These are phyloP conservation scores for Oxyria digyna DNA, from an alignment of 148 eudicot genomes.

Conservation along the genomic window DNA sequence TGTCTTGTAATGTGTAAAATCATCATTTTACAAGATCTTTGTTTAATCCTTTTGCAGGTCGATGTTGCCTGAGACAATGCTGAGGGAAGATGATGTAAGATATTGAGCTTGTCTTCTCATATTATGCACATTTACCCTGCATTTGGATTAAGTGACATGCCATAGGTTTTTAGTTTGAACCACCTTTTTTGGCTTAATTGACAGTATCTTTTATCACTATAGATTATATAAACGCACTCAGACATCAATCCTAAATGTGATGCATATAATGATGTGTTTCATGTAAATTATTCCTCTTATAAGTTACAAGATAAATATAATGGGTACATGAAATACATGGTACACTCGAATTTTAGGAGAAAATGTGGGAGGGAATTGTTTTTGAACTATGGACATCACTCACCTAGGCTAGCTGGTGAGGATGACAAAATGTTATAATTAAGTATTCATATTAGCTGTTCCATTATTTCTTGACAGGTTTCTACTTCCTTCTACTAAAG, in stretches of 20 bases:
- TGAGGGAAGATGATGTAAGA: slow-evolving; percentile 84
- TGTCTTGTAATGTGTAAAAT: not conserved
- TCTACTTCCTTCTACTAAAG: not conserved
- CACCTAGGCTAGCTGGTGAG: not conserved
- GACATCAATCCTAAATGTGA: not conserved
- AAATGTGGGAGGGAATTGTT: not conserved
- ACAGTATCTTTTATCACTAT: not conserved
- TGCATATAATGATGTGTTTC: not conserved
- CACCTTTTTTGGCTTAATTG: not conserved
- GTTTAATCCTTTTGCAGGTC: slow-evolving; percentile 25
- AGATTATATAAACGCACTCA: not conserved
- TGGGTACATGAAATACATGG: not conserved
- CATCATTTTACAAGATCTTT: not conserved
- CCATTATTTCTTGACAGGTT: not conserved
- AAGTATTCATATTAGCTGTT: not conserved
- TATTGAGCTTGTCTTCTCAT: not conserved
- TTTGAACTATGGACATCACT: not conserved
- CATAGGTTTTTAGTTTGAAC: not conserved
- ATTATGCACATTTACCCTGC: not conserved
- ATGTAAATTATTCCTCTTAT: not conserved
- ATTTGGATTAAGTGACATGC: not conserved
- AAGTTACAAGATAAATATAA: not conserved
- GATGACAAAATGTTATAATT: not conserved
- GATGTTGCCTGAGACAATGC: slow-evolving; percentile 45
- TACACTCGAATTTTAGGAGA: not conserved